A percentile compares a stretch with the other conserved stretches of the same genome.
phyloP scores from a whole-genome alignment of 768 basidiomycete species.

The Naganishia antarctica region DNA sequence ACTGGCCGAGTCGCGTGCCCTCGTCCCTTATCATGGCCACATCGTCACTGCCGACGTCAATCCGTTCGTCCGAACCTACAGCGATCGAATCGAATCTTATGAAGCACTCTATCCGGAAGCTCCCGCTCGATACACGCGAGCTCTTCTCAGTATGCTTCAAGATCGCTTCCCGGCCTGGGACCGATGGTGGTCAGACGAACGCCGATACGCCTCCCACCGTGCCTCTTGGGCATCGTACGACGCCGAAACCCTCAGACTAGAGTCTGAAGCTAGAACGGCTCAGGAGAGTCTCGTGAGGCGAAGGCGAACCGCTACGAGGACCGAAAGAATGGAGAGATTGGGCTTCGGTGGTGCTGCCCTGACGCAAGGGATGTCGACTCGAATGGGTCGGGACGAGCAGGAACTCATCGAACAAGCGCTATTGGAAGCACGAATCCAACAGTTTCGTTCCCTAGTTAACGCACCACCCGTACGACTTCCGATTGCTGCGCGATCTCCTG shows the following conservation, averaged over 20 bases:
- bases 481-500: too few relatives aligned
- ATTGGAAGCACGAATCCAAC: conserved; percentile 7
- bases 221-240: not conserved
- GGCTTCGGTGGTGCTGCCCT: not conserved
- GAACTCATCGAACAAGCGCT: conserved; percentile 9
- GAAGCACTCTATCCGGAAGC: conserved; percentile 13
- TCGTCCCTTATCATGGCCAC: not conserved
- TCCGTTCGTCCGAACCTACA: not conserved
- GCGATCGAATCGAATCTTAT: conserved; percentile 5
- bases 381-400: conserved; percentile 5
- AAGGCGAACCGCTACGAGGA: not conserved
- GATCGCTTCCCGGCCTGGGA: conserved; percentile 15
- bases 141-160: not conserved
- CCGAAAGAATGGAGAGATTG: conserved; percentile 1
- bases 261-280: not conserved
- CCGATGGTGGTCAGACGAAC: conserved; percentile 11
- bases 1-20: not conserved
- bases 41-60: not conserved
- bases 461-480: not conserved
- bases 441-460: conserved; percentile 1
- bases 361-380: not conserved
- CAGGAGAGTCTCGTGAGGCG: not conserved
- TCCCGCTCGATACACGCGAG: conserved; percentile 11
- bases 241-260: conserved; percentile 6
- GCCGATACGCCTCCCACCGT: not conserved